Evolutionary conservation across 1,139 yeast species (phyloP).

Genomic region (Geotrichum klebahnii): DNA sequence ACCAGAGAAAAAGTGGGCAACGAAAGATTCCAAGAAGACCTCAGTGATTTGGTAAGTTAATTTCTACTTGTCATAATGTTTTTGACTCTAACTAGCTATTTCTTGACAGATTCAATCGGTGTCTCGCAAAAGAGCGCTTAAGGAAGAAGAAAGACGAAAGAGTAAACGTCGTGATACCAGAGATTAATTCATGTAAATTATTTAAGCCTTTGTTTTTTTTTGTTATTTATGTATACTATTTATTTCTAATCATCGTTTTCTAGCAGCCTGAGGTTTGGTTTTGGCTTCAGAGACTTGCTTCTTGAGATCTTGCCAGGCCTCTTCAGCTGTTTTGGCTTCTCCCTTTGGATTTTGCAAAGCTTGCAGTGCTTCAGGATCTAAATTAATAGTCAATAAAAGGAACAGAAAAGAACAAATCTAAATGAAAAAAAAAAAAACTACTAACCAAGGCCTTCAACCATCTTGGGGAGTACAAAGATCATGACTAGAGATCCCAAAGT

Average conservation of each 20-base stretch:
- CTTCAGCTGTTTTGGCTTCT: slow-evolving; percentile 2
- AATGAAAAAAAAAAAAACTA: slow-evolving; percentile 16
- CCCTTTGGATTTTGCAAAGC: slow-evolving; percentile 30
- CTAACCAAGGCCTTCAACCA: slow-evolving; percentile 31
- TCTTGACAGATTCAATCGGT: slow-evolving; percentile 14
- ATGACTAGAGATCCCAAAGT: slow-evolving; percentile 36
- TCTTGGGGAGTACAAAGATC: slow-evolving; percentile 38
- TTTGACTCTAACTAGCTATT: not conserved
- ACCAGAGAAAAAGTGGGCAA: slow-evolving; percentile 8
- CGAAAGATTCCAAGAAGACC: slow-evolving; percentile 17
- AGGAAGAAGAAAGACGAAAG: slow-evolving; percentile 16
- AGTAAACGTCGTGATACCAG: slow-evolving; percentile 17
- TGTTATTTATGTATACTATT: not conserved
- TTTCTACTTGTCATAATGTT: not conserved
- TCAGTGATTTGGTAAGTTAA: slow-evolving; percentile 14
- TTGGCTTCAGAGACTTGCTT: slow-evolving; percentile 31
- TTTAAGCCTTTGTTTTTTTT: not conserved
- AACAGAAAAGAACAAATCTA: not conserved
- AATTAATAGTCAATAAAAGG: not conserved
- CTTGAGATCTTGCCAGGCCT: slow-evolving; percentile 25
- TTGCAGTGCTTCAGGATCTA: slow-evolving; percentile 39
- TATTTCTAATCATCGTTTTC: slow-evolving; percentile 2
- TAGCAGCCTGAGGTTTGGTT: slow-evolving; percentile 3
- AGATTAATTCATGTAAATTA: not conserved
- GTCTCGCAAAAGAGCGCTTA: slow-evolving; percentile 14